Conservation (phyloP, 495 filamentous ascomycete species). For the Trichoderma virens region DNA sequence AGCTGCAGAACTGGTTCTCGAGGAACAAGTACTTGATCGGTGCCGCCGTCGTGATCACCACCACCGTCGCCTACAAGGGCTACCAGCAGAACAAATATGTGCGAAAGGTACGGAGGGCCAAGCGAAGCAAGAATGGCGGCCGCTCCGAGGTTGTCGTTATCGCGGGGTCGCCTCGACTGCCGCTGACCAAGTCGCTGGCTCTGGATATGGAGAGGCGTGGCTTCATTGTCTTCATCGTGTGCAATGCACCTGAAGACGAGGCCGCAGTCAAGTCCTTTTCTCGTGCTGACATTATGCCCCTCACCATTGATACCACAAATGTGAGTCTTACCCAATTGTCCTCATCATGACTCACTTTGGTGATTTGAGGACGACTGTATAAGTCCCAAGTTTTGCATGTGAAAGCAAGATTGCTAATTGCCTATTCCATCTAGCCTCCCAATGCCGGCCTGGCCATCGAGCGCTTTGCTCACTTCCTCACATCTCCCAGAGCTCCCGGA, state of each 20-base stretch:
- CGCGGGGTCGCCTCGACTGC: conserved; percentile 72
- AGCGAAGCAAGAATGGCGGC: conserved; percentile 71
- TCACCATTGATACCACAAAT: conserved; percentile 77
- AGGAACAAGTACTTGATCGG: conserved; percentile 63
- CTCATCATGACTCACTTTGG: conserved; percentile 4
- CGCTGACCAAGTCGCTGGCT: conserved; percentile 70
- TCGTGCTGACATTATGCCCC: conserved; percentile 68
- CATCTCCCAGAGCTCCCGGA: conserved; percentile 61
- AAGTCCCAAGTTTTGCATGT: too few species aligned
- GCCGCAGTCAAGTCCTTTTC: conserved; percentile 64
- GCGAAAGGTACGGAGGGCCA: conserved; percentile 64
- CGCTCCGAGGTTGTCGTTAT: conserved; percentile 85
- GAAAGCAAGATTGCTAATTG: background rate
- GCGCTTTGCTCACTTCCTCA: conserved; percentile 58
- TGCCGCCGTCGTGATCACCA: conserved; percentile 58
- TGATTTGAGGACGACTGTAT: background rate
- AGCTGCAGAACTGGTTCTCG: conserved; percentile 51
- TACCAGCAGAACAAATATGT: conserved; percentile 52
- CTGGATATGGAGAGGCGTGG: conserved; percentile 83
- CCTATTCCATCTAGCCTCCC: conserved; percentile 29
- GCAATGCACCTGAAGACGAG: conserved; percentile 73
- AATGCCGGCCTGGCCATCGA: conserved; percentile 54
- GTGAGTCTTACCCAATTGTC: conserved; percentile 29
- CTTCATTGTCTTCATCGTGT: conserved; percentile 88
- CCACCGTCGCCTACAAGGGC: conserved; percentile 58